phyloP scores from a whole-genome alignment of 1,284 basidiomycete genomes.

The Ganoderma lingzhi region DNA sequence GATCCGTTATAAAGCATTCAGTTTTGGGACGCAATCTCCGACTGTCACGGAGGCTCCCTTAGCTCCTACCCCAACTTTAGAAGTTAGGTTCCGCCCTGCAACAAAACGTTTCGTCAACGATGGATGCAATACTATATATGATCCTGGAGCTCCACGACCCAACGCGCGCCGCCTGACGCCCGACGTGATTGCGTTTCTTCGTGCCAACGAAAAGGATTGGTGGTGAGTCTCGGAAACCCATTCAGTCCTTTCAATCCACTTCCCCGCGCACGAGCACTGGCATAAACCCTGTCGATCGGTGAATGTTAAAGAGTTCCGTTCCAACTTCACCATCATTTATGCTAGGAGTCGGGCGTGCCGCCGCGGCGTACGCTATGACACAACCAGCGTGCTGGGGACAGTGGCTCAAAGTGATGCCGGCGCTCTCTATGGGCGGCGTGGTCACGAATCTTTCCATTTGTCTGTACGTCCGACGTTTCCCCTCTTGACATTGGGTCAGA shows the following conservation, averaged over 20 bases:
- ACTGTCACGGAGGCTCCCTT: neutral
- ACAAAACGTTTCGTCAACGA: neutral
- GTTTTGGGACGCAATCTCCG: neutral
- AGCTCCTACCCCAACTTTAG: neutral
- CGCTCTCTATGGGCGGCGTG: neutral
- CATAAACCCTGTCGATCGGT: neutral
- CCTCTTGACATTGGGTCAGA: neutral
- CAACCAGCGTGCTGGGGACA: neutral
- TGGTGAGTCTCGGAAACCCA: neutral
- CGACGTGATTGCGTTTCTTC: slow-evolving; percentile 1
- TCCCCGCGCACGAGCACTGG: neutral
- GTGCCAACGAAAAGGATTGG: neutral
- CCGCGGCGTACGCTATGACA: neutral
- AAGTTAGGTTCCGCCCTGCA: neutral
- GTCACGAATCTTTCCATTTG: neutral
- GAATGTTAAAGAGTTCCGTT: neutral
- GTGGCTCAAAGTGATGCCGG: neutral
- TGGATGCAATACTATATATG: neutral
- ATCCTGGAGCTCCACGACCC: neutral
- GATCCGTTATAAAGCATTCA: neutral
- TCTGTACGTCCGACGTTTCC: neutral
- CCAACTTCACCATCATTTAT: neutral
- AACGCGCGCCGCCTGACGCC: neutral
- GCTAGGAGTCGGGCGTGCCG: neutral
- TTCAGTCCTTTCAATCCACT: neutral